Percentiles rank a stretch among this genome's conserved stretches.
Evolutionary conservation across 208 protist genomes (phyloP).

Genomic region (Leishmania arabica): DNA sequence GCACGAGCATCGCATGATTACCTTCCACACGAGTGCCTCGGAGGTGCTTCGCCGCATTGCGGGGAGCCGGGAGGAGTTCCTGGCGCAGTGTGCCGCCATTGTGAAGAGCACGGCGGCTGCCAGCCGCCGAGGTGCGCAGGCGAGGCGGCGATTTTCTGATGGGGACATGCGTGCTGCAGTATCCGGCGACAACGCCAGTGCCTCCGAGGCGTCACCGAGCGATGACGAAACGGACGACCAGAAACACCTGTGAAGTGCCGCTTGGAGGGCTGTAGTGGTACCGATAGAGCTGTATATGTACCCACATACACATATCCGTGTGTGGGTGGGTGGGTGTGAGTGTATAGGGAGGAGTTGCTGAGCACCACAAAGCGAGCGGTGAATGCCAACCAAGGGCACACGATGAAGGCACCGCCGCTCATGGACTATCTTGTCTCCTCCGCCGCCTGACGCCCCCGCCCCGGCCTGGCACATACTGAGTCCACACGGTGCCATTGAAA

Average conservation of each 20-base stretch:
- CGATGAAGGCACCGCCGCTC: background rate
- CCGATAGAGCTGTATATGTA: background rate
- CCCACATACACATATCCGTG: background rate
- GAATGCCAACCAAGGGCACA: background rate
- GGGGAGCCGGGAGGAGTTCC: constrained; percentile 70
- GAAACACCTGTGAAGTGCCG: background rate
- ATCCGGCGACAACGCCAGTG: background rate
- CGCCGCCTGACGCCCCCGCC: background rate
- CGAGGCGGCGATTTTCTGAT: background rate
- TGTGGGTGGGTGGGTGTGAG: background rate
- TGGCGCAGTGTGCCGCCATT: constrained; percentile 71
- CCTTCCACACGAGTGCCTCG: constrained; percentile 71
- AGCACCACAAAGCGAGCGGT: background rate
- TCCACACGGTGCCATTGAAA: background rate
- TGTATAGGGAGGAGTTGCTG: background rate
- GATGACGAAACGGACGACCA: background rate
- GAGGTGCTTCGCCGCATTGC: constrained; percentile 78
- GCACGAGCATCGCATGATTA: constrained; percentile 61
- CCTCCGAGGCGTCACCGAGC: background rate
- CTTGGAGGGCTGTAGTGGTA: background rate
- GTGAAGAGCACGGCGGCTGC: constrained; percentile 48
- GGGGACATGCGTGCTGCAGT: background rate
- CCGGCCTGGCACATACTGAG: background rate
- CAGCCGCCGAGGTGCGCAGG: background rate
- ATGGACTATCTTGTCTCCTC: background rate